Evolutionary conservation across 192 early-diverging fungal genomes (phyloP), one percentile per base, ranked within the genome.

Genomic region (Coemansia erecta): DNA sequence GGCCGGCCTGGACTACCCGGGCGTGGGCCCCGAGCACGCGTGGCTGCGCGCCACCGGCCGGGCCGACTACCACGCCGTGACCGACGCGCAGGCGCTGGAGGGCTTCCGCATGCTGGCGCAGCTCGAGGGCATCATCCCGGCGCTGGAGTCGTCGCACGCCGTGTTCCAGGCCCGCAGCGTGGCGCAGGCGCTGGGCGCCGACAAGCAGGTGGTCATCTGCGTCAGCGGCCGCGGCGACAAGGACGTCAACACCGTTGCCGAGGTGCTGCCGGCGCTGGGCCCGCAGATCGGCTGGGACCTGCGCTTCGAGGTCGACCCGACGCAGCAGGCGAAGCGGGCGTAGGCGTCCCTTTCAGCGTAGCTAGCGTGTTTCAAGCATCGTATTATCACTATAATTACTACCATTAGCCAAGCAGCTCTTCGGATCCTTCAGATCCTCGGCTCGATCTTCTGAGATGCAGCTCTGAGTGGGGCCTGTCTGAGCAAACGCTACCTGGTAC

Each of bases 1-100:
- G 90, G 89, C 95, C 44, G 97, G 95, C n/a, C 81, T 99, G 44
- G 94, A 97, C 81, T 99, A 99, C 76, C 93, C 97, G 13, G 97
- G 94, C 54, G 95, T 99, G 44, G 97, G 95, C 21, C 97, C 97
- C 24, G 95, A 99, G 68, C 95, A 95, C 69, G 85, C 95, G 22
- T 94, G 82, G 82, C 85, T 99, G 63, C 90, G 92, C 76, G 89
- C 91, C 63, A 84, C 83, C 37, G 86, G 87, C 22, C 85, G 97
- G 43, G 97, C 87, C 50, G 85, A 93, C 59, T 98, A 93, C 65
- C 60, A 80, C 39, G 78, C 85, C 8, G 92, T 90, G 56, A 88
- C 87, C 5, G 94, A 98, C 60, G 84, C 80, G 6, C 85, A 97
- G 63, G 87, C 92, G 10, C 81, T 98, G 63, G 85, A 87, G 60